Percentiles rank a stretch among this genome's conserved stretches.
These are phyloP conservation scores for Haematococcus sp. DNA, from an alignment of 139 green algal species.

Conservation along the genomic window DNA sequence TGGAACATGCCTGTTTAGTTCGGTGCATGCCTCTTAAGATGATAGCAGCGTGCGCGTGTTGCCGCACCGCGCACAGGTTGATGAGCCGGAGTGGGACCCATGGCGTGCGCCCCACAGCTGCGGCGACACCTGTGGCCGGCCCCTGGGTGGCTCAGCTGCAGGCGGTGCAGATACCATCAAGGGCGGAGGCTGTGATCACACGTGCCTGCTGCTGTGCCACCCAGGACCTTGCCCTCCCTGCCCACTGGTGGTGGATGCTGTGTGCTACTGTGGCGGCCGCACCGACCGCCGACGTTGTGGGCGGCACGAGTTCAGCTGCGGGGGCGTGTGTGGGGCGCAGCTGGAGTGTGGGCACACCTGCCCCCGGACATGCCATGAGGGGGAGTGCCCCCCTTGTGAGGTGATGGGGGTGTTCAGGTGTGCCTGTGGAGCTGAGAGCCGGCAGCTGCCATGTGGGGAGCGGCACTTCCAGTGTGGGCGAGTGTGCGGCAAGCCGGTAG, in stretches of 20 bases:
- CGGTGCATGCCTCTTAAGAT: too few relatives aligned
- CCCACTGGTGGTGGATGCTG: constrained; percentile 58
- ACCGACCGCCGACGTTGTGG: constrained; percentile 56
- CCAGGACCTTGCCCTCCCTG: constrained; percentile 78
- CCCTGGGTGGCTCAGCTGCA: constrained; percentile 14
- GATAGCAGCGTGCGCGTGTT: too few relatives aligned
- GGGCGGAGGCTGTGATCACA: constrained; percentile 55
- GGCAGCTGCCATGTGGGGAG: constrained; percentile 45
- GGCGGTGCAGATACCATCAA: background rate
- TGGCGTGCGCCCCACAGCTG: constrained; percentile 72
- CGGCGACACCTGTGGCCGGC: constrained; percentile 56
- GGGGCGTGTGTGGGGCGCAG: constrained; percentile 14
- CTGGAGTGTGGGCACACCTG: constrained; percentile 43
- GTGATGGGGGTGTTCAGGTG: constrained; percentile 32
- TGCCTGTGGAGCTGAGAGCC: constrained; percentile 46
- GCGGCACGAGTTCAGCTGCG: constrained; percentile 57
- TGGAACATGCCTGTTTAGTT: too few relatives aligned
- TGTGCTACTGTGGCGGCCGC: constrained; percentile 55
- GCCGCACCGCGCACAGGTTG: too few relatives aligned
- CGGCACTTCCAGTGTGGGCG: constrained; percentile 48
- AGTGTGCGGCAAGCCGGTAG: constrained; percentile 56
- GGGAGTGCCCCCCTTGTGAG: constrained; percentile 43
- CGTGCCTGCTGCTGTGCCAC: constrained; percentile 79
- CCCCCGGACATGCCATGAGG: constrained; percentile 51
- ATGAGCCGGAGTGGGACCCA: constrained; percentile 48